phyloP scores from a whole-genome alignment of 1,139 yeast species.

The Eremothecium cymbalariae region DNA sequence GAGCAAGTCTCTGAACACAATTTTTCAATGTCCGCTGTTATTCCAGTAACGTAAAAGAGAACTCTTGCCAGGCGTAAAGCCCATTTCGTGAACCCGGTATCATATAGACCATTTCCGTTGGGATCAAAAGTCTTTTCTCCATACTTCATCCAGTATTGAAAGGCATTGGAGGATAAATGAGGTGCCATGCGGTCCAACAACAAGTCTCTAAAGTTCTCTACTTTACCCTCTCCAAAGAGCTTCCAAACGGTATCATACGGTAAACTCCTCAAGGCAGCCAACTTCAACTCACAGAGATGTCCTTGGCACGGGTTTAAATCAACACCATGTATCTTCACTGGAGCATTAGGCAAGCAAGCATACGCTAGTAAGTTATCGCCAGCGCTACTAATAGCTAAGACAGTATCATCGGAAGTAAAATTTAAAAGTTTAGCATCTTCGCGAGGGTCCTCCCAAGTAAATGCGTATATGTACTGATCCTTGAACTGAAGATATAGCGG shows the following conservation, averaged over 20 bases:
- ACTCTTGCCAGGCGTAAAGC: slow-evolving; percentile 61
- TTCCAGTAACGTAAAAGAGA: slow-evolving; percentile 51
- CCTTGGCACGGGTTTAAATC: slow-evolving; percentile 80
- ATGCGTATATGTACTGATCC: slow-evolving; percentile 74
- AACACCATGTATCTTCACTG: slow-evolving; percentile 72
- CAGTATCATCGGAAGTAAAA: slow-evolving; percentile 56
- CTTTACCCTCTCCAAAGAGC: slow-evolving; percentile 67
- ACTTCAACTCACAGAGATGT: slow-evolving; percentile 67
- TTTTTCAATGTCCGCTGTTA: slow-evolving; percentile 42
- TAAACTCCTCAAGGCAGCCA: slow-evolving; percentile 58
- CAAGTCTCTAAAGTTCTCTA: slow-evolving; percentile 44
- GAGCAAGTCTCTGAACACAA: slow-evolving; percentile 54
- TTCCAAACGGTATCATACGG: slow-evolving; percentile 59
- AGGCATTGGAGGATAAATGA: slow-evolving; percentile 67
- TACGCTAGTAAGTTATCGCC: slow-evolving; percentile 74
- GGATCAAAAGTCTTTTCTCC: slow-evolving; percentile 50
- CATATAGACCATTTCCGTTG: slow-evolving; percentile 55
- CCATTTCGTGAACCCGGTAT: slow-evolving; percentile 83
- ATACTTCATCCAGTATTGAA: slow-evolving; percentile 69
- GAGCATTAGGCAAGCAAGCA: slow-evolving; percentile 63
- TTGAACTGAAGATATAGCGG: slow-evolving; percentile 64
- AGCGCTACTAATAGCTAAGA: slow-evolving; percentile 77
- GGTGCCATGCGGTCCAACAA: slow-evolving; percentile 53
- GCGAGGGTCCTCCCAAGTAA: slow-evolving; percentile 87
- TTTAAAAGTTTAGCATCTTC: slow-evolving; percentile 65